These are phyloP conservation scores for Schizophyllum commune DNA, from an alignment of 1,284 basidiomycete species.

Conservation along the genomic window DNA sequence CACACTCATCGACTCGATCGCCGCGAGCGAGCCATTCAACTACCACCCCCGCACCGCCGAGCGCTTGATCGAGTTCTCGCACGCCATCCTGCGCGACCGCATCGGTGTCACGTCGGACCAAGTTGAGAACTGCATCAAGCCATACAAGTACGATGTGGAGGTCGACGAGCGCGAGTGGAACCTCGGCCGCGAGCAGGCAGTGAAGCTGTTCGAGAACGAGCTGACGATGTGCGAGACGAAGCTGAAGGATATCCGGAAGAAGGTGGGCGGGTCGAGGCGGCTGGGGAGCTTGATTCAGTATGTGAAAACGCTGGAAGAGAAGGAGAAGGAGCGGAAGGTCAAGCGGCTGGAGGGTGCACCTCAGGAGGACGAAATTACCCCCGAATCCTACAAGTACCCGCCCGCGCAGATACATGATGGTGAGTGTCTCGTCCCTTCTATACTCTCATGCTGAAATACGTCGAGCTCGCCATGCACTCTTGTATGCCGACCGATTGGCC, in stretches of 20 bases:
- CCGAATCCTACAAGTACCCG: slow-evolving; percentile 83
- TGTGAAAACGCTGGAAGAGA: slow-evolving; percentile 78
- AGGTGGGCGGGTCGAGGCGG: slow-evolving; percentile 80
- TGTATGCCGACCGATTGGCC: slow-evolving; percentile 75
- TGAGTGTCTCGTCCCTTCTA: slow-evolving; percentile 28
- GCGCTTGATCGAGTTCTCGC: slow-evolving; percentile 86
- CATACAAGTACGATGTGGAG: slow-evolving; percentile 96
- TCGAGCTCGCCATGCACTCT: slow-evolving; percentile 83
- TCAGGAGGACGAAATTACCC: slow-evolving; percentile 34
- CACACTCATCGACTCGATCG: slow-evolving; percentile 82
- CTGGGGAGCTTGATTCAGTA: slow-evolving; percentile 76
- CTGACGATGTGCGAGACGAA: slow-evolving; percentile 80
- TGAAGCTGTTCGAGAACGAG: slow-evolving; percentile 82
- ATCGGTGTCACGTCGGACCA: slow-evolving; percentile 93
- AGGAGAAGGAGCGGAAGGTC: slow-evolving; percentile 62
- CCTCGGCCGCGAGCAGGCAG: slow-evolving; percentile 65
- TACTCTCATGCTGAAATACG: slow-evolving; percentile 6
- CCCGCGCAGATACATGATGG: slow-evolving; percentile 88
- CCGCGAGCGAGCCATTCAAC: slow-evolving; percentile 84
- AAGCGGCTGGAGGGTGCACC: slow-evolving; percentile 38
- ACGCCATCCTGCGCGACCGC: slow-evolving; percentile 86
- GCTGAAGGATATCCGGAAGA: slow-evolving; percentile 76
- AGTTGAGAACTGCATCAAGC: slow-evolving; percentile 99
- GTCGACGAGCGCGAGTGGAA: slow-evolving; percentile 92
- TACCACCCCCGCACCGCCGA: slow-evolving; percentile 86